A percentile compares a stretch with the other conserved stretches of the same genome.
Evolutionary conservation across 805 yeast genomes (phyloP).

Genomic region (Yamadazyma takamatsuzukensis): DNA sequence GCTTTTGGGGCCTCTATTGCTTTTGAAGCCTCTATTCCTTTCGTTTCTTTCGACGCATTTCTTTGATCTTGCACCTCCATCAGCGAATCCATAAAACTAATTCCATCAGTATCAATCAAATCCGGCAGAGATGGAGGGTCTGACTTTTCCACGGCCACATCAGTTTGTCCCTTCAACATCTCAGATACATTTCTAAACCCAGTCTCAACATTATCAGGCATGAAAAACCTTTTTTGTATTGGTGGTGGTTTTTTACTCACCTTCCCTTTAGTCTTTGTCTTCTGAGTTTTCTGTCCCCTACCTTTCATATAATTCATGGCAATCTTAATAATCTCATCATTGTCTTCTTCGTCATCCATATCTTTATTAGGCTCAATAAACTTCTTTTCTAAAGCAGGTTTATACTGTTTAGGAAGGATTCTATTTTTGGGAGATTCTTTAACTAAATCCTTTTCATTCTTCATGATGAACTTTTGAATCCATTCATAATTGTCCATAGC

Average conservation of each 20-base stretch:
- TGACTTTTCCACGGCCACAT: background rate
- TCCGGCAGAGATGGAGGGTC: conserved; percentile 11
- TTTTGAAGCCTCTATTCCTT: too few species aligned
- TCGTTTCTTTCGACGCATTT: too few species aligned
- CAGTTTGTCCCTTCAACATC: conserved; percentile 5
- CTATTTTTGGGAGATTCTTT: conserved; percentile 52
- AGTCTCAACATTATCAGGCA: conserved; percentile 70
- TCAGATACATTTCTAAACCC: conserved; percentile 50
- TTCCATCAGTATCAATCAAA: conserved; percentile 9
- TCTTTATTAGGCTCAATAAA: conserved; percentile 58
- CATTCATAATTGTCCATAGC: conserved; percentile 81
- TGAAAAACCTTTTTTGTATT: conserved; percentile 48
- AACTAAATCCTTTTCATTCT: conserved; percentile 33
- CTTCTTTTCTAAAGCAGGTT: conserved; percentile 56
- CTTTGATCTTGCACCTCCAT: too few species aligned
- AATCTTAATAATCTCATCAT: conserved; percentile 61
- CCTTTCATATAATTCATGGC: conserved; percentile 60
- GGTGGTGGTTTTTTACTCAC: conserved; percentile 10
- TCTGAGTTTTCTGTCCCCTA: conserved; percentile 9
- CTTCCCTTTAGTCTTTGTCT: conserved; percentile 2
- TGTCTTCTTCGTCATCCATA: conserved; percentile 45
- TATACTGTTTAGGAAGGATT: conserved; percentile 57
- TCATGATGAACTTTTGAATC: conserved; percentile 67
- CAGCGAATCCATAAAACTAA: conserved; percentile 4
- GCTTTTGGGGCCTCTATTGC: too few species aligned